A percentile compares a stretch with the other conserved stretches of the same genome.
Evolutionary conservation across 352 stramenopile genomes (phyloP).

Genomic region (Pythium chondricola): DNA sequence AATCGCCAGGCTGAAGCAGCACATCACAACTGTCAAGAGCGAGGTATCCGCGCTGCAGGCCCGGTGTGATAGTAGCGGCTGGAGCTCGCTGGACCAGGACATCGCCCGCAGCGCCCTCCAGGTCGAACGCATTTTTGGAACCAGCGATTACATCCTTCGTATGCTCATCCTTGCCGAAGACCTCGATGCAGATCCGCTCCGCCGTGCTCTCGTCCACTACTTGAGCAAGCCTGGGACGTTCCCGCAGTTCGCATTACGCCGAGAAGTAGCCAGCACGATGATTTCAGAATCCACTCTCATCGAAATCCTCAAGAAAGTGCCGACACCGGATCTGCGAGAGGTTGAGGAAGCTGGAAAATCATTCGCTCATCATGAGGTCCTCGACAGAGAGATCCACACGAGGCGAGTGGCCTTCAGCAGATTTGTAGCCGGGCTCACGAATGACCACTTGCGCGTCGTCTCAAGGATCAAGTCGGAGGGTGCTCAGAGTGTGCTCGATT

Average conservation of each 20-base stretch:
- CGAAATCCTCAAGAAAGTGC: conserved; percentile 47
- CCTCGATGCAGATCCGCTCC: conserved; percentile 48
- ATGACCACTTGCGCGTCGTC: conserved; percentile 44
- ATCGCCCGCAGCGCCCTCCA: conserved; percentile 44
- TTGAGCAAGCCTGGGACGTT: conserved; percentile 38
- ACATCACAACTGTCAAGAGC: conserved; percentile 35
- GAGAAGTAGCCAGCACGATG: conserved; percentile 70
- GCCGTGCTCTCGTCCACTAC: conserved; percentile 47
- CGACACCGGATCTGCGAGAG: conserved; percentile 46
- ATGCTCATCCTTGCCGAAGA: conserved; percentile 73
- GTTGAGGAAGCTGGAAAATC: conserved; percentile 31
- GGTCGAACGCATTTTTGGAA: conserved; percentile 63
- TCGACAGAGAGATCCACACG: conserved; percentile 58
- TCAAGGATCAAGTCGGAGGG: conserved; percentile 15
- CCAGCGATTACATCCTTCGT: conserved; percentile 63
- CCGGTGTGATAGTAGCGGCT: conserved; percentile 39
- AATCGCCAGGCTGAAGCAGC: conserved; percentile 25
- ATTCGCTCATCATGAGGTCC: conserved; percentile 56
- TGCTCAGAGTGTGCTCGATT: not conserved
- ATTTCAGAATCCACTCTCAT: conserved; percentile 60
- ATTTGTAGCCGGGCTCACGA: conserved; percentile 47
- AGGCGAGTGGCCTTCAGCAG: conserved; percentile 43
- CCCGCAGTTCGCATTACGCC: conserved; percentile 56
- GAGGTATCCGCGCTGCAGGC: conserved; percentile 43
- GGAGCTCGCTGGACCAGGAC: conserved; percentile 50